phyloP scores from a whole-genome alignment of 441 rosid species.

The Hura crepitans region DNA sequence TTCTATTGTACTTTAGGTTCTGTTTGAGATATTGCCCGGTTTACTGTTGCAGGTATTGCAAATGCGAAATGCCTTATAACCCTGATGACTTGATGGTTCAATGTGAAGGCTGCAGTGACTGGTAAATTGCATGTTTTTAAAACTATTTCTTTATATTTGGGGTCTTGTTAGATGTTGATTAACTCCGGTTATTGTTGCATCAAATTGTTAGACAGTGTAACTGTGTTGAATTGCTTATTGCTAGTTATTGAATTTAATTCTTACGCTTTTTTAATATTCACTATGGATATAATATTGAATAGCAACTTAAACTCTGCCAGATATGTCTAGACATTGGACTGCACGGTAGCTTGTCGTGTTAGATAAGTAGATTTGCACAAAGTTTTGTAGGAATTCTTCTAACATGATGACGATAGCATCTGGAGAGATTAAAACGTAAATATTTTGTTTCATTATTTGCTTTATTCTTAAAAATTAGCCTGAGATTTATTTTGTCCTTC shows the following conservation, averaged over 20 bases:
- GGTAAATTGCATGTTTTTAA: constrained; percentile 36
- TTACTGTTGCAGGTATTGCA: constrained; percentile 36
- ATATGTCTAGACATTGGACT: neutral
- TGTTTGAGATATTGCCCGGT: neutral
- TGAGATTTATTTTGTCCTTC: neutral
- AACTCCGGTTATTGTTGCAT: neutral
- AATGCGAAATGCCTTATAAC: constrained; percentile 49
- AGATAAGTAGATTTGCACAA: neutral
- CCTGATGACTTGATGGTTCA: constrained; percentile 45
- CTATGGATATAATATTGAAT: neutral
- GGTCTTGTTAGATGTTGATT: neutral
- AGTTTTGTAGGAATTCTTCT: neutral
- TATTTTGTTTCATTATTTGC: neutral
- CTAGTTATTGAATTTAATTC: neutral
- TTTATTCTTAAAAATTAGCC: neutral
- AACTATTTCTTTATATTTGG: neutral
- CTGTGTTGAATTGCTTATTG: neutral
- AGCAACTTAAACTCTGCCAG: neutral
- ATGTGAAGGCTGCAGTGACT: constrained; percentile 41
- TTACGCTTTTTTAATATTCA: neutral
- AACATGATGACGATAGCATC: neutral
- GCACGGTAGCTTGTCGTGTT: neutral
- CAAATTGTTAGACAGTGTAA: neutral
- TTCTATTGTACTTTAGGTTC: neutral
- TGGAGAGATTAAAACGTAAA: neutral